These are phyloP conservation scores for Penicillium psychrofluorescens DNA, from an alignment of 495 filamentous ascomycete species.

Conservation along the genomic window DNA sequence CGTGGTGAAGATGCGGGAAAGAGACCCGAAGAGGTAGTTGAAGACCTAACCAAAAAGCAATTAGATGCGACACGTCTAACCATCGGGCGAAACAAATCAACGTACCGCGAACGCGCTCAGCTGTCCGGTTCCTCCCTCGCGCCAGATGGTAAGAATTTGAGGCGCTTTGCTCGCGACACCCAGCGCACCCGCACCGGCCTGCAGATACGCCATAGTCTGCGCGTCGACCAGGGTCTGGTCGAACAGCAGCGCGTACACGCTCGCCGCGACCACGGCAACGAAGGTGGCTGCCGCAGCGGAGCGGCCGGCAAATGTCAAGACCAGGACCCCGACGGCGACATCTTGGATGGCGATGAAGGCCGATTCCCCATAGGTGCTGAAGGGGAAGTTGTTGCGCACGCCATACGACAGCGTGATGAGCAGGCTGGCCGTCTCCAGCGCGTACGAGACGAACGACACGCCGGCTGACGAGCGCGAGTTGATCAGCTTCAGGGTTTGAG, in stretches of 20 bases:
- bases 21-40: constrained; percentile 89
- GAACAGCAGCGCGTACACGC: constrained; percentile 60
- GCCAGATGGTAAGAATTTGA: constrained; percentile 80
- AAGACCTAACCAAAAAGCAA: constrained; percentile 60
- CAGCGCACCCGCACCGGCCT: constrained; percentile 77
- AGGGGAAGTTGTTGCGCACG: constrained; percentile 80
- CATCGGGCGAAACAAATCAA: constrained; percentile 7
- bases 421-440: constrained; percentile 80
- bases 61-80: constrained; percentile 3
- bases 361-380: constrained; percentile 93
- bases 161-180: constrained; percentile 84
- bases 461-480: constrained; percentile 70
- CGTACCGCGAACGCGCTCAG: constrained; percentile 91
- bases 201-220: constrained; percentile 64
- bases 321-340: constrained; percentile 74
- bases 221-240: constrained; percentile 58
- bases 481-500: constrained; percentile 88
- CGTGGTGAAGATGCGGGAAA: constrained; percentile 93
- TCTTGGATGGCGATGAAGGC: constrained; percentile 88
- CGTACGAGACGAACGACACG: constrained; percentile 81
- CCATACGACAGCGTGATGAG: constrained; percentile 87
- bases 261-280: constrained; percentile 63
- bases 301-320: constrained; percentile 70
- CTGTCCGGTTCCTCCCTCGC: constrained; percentile 84
- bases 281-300: constrained; percentile 59